These are phyloP conservation scores for Mucor velutinosus DNA, from an alignment of 371 early-diverging fungal species.

Conservation along the genomic window DNA sequence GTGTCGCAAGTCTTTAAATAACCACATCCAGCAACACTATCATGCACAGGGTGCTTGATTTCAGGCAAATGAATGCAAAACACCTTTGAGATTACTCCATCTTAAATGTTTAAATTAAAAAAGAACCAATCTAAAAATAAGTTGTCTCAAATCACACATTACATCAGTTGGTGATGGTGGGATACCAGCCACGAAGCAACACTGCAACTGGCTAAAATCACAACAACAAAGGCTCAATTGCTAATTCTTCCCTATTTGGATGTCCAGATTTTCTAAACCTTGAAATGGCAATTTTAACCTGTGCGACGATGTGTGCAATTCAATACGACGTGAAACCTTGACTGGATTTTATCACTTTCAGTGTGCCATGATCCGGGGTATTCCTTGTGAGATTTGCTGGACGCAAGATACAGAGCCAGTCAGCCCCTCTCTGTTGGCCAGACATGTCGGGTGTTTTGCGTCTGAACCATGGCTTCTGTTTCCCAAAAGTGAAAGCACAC, in stretches of 20 bases:
- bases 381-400: not conserved
- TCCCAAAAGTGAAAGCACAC: too few species aligned
- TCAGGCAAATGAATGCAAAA: not conserved
- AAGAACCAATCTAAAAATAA: not conserved
- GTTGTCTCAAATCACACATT: not conserved
- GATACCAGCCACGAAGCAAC: not conserved
- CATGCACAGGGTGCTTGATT: not conserved
- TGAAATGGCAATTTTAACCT: not conserved
- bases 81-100: not conserved
- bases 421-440: too few species aligned
- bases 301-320: not conserved
- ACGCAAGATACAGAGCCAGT: too few species aligned
- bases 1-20: not conserved
- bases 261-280: conserved; percentile 1
- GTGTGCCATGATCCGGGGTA: not conserved
- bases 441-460: too few species aligned
- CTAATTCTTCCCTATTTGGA: not conserved
- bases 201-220: not conserved
- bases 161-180: not conserved
- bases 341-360: not conserved
- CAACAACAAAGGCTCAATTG: not conserved
- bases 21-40: too few species aligned
- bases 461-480: too few species aligned
- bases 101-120: not conserved
- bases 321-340: not conserved